Base-by-base conservation (phyloP, 441 rosid species). In the Adansonia rubrostipa region DNA sequence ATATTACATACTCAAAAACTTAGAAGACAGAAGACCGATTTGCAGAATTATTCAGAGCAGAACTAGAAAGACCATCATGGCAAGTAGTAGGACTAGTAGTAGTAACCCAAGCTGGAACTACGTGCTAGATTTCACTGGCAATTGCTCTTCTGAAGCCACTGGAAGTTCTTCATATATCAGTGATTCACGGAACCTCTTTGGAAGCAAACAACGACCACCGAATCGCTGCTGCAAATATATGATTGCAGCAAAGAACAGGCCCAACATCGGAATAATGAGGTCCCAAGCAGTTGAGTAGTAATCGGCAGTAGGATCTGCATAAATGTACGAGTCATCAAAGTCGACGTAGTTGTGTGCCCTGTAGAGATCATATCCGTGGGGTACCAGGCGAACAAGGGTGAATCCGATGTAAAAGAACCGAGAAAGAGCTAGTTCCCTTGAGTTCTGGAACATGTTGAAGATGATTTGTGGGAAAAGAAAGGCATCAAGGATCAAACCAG, bases 401-500 rank as follows among this genome's bases (percentile, higher is more conserved):
- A 70, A 73, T 60, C 82, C 84, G 1, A 80, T 19, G 69, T 76
- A 82, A 54, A 84, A 84, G 15, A 74, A 9, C 6, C 17, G 5
- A 5, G 86, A 86, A 56, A 86, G 82, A 45, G 76, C 65, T 13
- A 56, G 77, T 74, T 83, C 82, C 33, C 17, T 75, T 0, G 79
- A 85, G 80, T 80, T 76, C 22, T 51, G 33, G 75, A 85, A 80
- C 6, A 81, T 54, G 75, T 81, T 85, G 76, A 81, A 73, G 58
- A 85, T 77, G 65, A 86, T 76, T 72, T 83, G 86, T 11, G 86
- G 86, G 36, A 81, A 15, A 28, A 86, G 80, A 47, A 86, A 83
- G 42, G 85, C 85, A 62, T 83, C 83, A 17, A 79, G 79, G 75
- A 85, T 73, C 13, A 83, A 60, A 40, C 82, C 84, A 0, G 81